Evolutionary conservation across 2,329 filamentous ascomycete species (phyloP).

Genomic region (Venturia aucupariae): DNA sequence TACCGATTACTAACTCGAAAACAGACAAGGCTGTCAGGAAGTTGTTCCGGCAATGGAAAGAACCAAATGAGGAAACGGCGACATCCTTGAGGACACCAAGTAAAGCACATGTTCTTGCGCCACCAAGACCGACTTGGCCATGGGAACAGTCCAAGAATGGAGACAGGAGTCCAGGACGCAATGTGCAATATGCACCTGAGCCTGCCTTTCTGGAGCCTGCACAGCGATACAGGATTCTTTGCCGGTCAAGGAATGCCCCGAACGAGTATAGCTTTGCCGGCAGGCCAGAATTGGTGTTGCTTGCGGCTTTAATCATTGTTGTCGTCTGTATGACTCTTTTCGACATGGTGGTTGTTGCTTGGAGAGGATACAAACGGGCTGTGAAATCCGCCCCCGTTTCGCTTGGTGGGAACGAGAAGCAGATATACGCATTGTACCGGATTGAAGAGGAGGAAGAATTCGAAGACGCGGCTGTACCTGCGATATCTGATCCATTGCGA

Average conservation of each 20-base stretch:
- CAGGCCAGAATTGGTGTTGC: background rate
- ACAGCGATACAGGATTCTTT: slow-evolving; percentile 11
- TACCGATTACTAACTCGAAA: background rate
- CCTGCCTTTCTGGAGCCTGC: background rate
- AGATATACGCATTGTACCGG: background rate
- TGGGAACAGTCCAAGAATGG: background rate
- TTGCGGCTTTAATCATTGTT: background rate
- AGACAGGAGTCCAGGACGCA: slow-evolving; percentile 5
- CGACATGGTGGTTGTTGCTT: slow-evolving; percentile 4
- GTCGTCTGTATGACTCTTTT: slow-evolving; percentile 2
- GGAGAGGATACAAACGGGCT: background rate
- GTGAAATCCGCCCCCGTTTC: background rate
- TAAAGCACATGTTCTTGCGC: background rate
- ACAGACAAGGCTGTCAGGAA: background rate
- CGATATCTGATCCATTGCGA: background rate
- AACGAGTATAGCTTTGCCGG: background rate
- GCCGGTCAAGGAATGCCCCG: background rate
- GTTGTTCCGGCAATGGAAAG: background rate
- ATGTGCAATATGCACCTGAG: background rate
- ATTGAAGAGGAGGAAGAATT: slow-evolving; percentile 2
- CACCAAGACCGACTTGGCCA: slow-evolving; percentile 1
- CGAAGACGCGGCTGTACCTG: background rate
- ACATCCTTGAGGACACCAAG: background rate
- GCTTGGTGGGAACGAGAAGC: slow-evolving; percentile 3
- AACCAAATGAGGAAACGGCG: background rate